These are phyloP conservation scores for Penicillium parvum DNA, from an alignment of 495 filamentous ascomycete genomes.

Conservation along the genomic window DNA sequence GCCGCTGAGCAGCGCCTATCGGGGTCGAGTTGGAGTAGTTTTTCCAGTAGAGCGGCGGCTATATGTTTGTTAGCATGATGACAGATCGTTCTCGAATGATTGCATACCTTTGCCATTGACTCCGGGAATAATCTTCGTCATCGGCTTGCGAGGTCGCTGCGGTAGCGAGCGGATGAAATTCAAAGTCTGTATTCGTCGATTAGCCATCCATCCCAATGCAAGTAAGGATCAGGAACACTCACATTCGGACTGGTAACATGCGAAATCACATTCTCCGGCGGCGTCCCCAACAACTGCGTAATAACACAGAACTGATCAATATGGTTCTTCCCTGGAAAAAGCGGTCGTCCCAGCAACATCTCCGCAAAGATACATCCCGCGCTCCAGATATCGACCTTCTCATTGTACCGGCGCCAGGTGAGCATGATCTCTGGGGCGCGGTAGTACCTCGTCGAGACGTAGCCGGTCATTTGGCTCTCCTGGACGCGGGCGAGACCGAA, in stretches of 20 bases:
- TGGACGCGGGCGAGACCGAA: constrained; percentile 96
- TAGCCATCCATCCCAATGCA: not conserved
- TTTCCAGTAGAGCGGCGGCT: constrained; percentile 89
- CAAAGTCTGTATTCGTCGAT: constrained; percentile 60
- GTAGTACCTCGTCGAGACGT: constrained; percentile 97
- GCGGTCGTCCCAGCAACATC: constrained; percentile 93
- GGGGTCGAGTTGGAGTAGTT: constrained; percentile 95
- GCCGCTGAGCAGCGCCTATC: constrained; percentile 78
- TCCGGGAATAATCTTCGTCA: constrained; percentile 86
- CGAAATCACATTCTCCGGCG: constrained; percentile 91
- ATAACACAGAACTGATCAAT: constrained; percentile 99
- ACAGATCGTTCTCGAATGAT: not conserved
- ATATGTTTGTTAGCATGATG: constrained; percentile 9
- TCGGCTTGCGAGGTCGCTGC: constrained; percentile 79
- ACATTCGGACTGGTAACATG: constrained; percentile 97
- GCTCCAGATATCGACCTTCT: constrained; percentile 99
- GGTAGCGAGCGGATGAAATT: constrained; percentile 94
- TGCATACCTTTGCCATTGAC: constrained; percentile 71
- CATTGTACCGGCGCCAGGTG: constrained; percentile 99
- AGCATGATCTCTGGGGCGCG: constrained; percentile 99
- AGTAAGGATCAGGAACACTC: constrained; percentile 26
- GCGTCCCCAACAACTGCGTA: constrained; percentile 89
- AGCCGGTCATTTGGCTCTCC: constrained; percentile 98
- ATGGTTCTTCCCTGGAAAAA: constrained; percentile 98
- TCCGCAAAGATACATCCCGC: constrained; percentile 98